Evolutionary conservation across 306 rosid genomes (phyloP), one percentile per base, ranked within the genome.

Genomic region (Chamaecrista fasciculata): DNA sequence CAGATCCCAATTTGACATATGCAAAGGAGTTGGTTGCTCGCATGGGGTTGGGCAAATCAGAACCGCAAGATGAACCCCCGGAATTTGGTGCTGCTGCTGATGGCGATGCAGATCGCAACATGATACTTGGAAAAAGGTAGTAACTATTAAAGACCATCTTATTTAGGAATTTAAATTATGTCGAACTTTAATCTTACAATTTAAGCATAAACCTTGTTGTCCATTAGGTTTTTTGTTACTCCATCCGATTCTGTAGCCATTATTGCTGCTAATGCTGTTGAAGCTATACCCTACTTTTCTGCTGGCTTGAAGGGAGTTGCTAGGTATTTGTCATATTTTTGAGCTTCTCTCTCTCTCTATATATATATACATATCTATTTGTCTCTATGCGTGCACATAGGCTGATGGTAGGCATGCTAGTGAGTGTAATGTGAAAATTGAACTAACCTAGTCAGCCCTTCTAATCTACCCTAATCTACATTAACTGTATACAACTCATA

Each of bases 1-100:
- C 99, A 59, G 99, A 94, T 72, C 99, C 99, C 75, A 94, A 94
- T 83, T 72, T 94, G 83, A 91, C 99, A 66, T 94, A 94, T 84
- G 99, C 99, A 11, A 94, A 94, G 75, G 99, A 89, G 81, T 84
- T 94, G 88, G 97, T 94, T 70, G 92, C 79, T 55, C 84, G 96
- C 19, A 80, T 94, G 99, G 99, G 99, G 57, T 78, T 94, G 82
- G 82, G 99, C 15, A 89, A 94, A 80, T 74, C 96, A 72, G 81
- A 77, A 72, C 42, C 88, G 16, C 83, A 86, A 80, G 76, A 48
- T 15, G 96, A 90, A 69, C 95, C 96, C 67, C 99, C 99, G 3
- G 99, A 94, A 76, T 94, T 94, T 78, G 99, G 99, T 78, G 99
- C 95, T 68, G 99, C 99, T 78, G 88, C 97, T 75, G 99, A 94